Base-by-base conservation (phyloP, 768 basidiomycete genomes). In the Tylopilus balloui region DNA sequence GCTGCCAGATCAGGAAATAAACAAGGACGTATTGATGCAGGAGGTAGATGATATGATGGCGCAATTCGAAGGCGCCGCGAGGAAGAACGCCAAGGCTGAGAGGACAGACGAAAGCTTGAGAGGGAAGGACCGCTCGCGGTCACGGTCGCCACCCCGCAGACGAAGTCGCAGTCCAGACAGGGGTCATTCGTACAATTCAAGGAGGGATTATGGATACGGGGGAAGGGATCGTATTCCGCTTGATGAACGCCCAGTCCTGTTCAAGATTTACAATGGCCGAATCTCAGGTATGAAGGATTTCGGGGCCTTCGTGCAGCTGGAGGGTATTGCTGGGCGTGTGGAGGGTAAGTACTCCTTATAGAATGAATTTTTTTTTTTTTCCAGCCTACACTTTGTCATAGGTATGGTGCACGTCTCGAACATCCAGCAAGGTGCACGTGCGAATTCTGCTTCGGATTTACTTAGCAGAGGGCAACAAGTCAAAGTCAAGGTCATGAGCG, bases 391-490 rank as follows among this genome's bases (percentile, higher is more conserved):
- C 17, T 36, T 40, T 28, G 31, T 6, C 52, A 15, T 50, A 97
- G 95, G 95, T n/a, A 83, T 99, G 85, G 90, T 98, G 20, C 96
- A 98, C 66, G 85, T 98, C 56, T 95, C 94, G 21, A 87, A 84
- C 54, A 95, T 98, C 40, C 89, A 93, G 59, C 74, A 78, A 54
- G 87, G 88, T 17, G 81, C 83, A 13, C 84, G 96, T 44, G 87
- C 88, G 32, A 91, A 92, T 62, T 84, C 92, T 32, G 85, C 94
- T 11, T 73, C 83, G 32, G 96, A 99, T 65, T 74, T 96, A 36
- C 78, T 98, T 44, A 86, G 80, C 53, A 79, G 92, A 50, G 85
- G 86, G 19, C 90, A 97, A 61, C 61, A 73, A 13, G 91, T 96
- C 53, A 97, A 95, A 66, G 90, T 98, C 63, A 98, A 99, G 68